Percentiles rank a stretch among this genome's conserved stretches.
phyloP scores from a whole-genome alignment of 768 basidiomycete species.

The Myochromella boudieri region DNA sequence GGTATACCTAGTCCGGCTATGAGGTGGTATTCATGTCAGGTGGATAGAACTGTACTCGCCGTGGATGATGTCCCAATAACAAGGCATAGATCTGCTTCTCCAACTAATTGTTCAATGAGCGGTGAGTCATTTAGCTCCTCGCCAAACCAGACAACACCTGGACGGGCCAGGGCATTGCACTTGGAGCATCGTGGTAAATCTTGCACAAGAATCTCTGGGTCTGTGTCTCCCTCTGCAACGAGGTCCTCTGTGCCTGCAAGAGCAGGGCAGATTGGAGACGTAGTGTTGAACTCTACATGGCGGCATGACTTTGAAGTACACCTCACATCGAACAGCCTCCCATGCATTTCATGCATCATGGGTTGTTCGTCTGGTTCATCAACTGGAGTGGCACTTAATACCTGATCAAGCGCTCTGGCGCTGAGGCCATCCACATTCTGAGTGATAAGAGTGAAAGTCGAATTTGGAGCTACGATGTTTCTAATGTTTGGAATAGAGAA shows the following conservation, averaged over 20 bases:
- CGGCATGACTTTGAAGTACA: conserved; percentile 46
- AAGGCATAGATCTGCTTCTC: conserved; percentile 48
- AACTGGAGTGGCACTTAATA: conserved; percentile 10
- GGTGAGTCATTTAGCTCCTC: conserved; percentile 41
- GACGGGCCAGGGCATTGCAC: conserved; percentile 44
- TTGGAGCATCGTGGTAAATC: conserved; percentile 44
- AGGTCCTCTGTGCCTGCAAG: conserved; percentile 42
- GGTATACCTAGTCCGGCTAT: conserved; percentile 34
- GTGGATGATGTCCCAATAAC: conserved; percentile 57
- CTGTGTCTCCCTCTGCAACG: conserved; percentile 33
- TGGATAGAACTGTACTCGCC: conserved; percentile 11
- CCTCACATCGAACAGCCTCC: conserved; percentile 49
- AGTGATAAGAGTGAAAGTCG: conserved; percentile 52
- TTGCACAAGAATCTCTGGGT: conserved; percentile 35
- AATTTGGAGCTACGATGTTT: conserved; percentile 36
- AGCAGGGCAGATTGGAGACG: conserved; percentile 44
- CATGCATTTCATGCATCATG: conserved; percentile 61
- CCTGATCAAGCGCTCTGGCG: conserved; percentile 33
- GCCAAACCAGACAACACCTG: conserved; percentile 62
- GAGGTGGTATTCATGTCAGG: neutral
- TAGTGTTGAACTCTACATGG: conserved; percentile 37
- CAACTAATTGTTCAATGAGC: conserved; percentile 39
- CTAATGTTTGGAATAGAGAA: conserved; percentile 41
- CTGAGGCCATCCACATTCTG: conserved; percentile 66
- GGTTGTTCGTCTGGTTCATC: conserved; percentile 19